A percentile compares a stretch with the other conserved stretches of the same genome.
Evolutionary conservation across 768 basidiomycete genomes (phyloP).

Genomic region (Scleroderma citrinum): DNA sequence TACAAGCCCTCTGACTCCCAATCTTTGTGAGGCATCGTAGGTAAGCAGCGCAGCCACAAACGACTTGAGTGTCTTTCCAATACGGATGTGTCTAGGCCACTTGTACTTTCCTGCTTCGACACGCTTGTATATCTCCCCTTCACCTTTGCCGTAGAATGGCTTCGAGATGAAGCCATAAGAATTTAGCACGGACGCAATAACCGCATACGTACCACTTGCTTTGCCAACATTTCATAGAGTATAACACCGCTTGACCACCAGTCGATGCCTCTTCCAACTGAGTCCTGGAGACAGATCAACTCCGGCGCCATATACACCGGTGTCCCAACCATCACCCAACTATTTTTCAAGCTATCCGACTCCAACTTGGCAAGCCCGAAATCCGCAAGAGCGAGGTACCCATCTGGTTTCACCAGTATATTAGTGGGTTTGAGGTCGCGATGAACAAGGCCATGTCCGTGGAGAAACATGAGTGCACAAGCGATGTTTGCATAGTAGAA

Average conservation of each 20-base stretch:
- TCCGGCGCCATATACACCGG: conserved; percentile 49
- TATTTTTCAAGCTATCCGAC: conserved; percentile 12
- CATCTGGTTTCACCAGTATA: conserved; percentile 49
- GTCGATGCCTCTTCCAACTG: conserved; percentile 35
- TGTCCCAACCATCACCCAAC: conserved; percentile 40
- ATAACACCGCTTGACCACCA: conserved; percentile 52
- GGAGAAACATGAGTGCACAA: conserved; percentile 43
- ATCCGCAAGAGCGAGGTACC: conserved; percentile 49
- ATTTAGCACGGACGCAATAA: background rate
- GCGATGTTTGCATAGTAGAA: conserved; percentile 57
- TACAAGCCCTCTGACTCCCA: conserved; percentile 35
- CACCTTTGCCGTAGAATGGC: conserved; percentile 23
- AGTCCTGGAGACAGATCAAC: conserved; percentile 18
- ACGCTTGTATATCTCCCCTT: conserved; percentile 23
- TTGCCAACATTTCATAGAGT: conserved; percentile 48
- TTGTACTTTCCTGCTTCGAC: conserved; percentile 24
- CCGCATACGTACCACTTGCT: conserved; percentile 24
- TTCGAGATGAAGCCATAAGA: conserved; percentile 2
- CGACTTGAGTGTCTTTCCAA: conserved; percentile 38
- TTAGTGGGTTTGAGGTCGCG: conserved; percentile 57
- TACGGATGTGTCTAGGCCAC: conserved; percentile 34
- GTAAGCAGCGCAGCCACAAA: conserved; percentile 39
- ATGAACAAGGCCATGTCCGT: conserved; percentile 40
- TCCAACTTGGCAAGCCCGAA: conserved; percentile 37
- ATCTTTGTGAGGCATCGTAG: conserved; percentile 30